phyloP scores from a whole-genome alignment of 2,329 filamentous ascomycete species.

The Penicillium sp. region DNA sequence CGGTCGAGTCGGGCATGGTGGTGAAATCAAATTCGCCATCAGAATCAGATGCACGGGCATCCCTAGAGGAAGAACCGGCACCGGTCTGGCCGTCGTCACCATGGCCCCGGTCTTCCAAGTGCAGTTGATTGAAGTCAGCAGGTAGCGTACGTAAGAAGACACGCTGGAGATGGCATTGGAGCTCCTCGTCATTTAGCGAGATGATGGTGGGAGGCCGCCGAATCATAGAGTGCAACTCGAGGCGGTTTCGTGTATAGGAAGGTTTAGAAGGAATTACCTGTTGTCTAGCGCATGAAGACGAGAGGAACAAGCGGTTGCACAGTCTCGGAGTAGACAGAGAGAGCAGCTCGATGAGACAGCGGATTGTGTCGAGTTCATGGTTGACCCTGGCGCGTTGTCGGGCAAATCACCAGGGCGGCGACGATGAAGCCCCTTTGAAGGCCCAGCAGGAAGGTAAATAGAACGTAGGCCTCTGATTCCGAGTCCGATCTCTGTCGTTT shows the following conservation, averaged over 20 bases:
- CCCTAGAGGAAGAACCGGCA: background rate
- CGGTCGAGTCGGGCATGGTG: background rate
- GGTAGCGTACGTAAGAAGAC: slow-evolving; percentile 18
- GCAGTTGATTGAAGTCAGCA: slow-evolving; percentile 17
- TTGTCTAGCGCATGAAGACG: background rate
- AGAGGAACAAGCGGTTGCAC: background rate
- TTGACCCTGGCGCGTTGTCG: background rate
- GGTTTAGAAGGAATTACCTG: background rate
- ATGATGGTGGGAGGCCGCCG: slow-evolving; percentile 35
- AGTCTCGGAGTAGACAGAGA: background rate
- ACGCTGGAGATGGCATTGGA: slow-evolving; percentile 30
- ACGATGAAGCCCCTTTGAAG: background rate
- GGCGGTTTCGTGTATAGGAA: too few species aligned
- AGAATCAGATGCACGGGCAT: slow-evolving; percentile 2
- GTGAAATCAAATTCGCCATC: background rate
- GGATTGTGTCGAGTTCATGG: background rate
- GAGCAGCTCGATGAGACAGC: background rate
- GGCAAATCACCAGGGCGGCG: background rate
- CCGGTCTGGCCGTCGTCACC: slow-evolving; percentile 7
- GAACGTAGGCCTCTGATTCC: background rate
- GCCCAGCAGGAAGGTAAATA: background rate
- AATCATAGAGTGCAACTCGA: slow-evolving; percentile 27
- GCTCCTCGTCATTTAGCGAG: slow-evolving; percentile 31
- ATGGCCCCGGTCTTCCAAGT: slow-evolving; percentile 13
- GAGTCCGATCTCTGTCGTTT: background rate